Base-by-base conservation (phyloP, 73 alveolate genomes). In the Paramecium sonneborni region DNA sequence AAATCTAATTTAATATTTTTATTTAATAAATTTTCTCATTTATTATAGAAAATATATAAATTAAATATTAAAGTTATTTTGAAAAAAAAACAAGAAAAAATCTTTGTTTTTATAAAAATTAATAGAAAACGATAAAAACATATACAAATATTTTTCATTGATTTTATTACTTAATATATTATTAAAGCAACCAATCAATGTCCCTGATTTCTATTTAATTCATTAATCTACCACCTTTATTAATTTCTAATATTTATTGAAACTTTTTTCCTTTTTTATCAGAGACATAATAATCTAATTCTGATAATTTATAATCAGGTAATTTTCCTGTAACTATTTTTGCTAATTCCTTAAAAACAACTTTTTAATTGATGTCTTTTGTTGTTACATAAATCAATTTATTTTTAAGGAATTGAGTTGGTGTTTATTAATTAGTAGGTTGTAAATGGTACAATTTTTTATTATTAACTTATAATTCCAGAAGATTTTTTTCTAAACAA, bases 181-280 rank as follows among this genome's bases (percentile, higher is more conserved):
- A 74, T 11, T 28, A 37, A 14, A 74, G 30, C 67, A 79, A 39
- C 90, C 74, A 79, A 79, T 43, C 72, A 21, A 46, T 39, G 8
- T 21, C 41, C 18, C 41, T 43, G n/a, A 79, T 79, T 44, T 79
- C 69, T 12, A 79, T 79, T 79, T 38, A 44, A 79, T 79, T 79
- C 74, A 43, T 23, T 21, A 79, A 24, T 24, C 90, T 79, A 43
- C 26, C 74, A 15, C 35, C 32, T 41, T 11, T 43, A 79, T 79
- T 79, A 0, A 79, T 79, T 10, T 79, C 90, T 11, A 21, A 28
- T 79, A 79, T 79, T 79, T 41, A 39, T 79, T 79, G 39, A 23
- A 23, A 79, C 18, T 46, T 79, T 46, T 79, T 79, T 32, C 90
- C 44, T 79, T 79, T 11, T 30, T 44, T 32, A 46, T 79, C 90